Percentiles rank a stretch among this genome's conserved stretches.
phyloP scores from a whole-genome alignment of 352 stramenopile genomes.

The Pythium coloratum region DNA sequence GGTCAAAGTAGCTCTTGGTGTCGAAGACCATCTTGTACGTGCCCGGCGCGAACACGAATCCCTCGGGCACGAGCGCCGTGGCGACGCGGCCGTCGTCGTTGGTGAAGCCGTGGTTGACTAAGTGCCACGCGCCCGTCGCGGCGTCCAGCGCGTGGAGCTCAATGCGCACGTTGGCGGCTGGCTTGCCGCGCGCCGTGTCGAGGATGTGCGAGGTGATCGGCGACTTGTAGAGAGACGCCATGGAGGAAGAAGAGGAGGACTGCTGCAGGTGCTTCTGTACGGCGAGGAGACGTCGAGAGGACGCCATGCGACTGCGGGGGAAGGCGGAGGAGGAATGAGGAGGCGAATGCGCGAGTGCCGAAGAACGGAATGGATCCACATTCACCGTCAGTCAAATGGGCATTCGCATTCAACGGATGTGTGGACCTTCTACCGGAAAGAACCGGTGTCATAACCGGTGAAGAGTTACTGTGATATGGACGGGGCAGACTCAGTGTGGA shows the following conservation, averaged over 20 bases:
- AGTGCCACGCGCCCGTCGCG: conserved; percentile 34
- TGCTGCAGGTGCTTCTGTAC: conserved; percentile 35
- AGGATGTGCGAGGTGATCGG: conserved; percentile 88
- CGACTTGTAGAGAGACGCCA: conserved; percentile 41
- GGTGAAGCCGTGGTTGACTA: conserved; percentile 54
- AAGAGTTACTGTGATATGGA: neutral
- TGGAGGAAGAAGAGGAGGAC: neutral
- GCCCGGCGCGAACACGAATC: conserved; percentile 37
- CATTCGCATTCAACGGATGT: conserved; percentile 18
- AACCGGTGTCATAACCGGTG: neutral
- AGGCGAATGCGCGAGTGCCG: conserved; percentile 6
- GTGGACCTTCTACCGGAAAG: neutral
- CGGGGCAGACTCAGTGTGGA: neutral
- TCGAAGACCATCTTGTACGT: conserved; percentile 85
- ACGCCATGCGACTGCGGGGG: conserved; percentile 8
- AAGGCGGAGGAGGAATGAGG: neutral
- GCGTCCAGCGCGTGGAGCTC: conserved; percentile 54
- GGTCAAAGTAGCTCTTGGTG: conserved; percentile 80
- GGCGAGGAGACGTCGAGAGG: conserved; percentile 29
- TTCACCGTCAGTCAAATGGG: neutral
- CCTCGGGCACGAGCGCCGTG: conserved; percentile 47
- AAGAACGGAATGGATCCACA: neutral
- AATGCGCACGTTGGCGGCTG: conserved; percentile 68
- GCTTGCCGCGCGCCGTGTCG: conserved; percentile 76
- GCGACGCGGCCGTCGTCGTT: conserved; percentile 77